Base-by-base conservation (phyloP, 805 yeast species). In the Candida adriatica region DNA sequence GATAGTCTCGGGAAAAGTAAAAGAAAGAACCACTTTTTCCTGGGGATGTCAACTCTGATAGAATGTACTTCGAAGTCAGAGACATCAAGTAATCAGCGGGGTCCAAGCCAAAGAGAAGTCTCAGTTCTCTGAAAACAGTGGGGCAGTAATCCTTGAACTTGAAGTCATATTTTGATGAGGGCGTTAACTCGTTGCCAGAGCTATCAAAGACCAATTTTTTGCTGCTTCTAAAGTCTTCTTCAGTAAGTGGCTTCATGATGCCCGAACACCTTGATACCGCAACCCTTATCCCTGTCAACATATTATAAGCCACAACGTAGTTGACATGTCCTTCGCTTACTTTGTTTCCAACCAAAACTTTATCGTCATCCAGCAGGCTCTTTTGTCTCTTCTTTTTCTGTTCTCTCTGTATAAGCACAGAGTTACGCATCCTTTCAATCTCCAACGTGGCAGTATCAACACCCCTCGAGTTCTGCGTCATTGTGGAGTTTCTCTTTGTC, bases 11-110 rank as follows among this genome's bases (percentile, higher is more conserved):
- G 6, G 96, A 86, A 56, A 83, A 94, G 62, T 92, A 92, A 53
- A 92, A 92, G 51, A 90, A 90, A 0, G 96, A 86, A 0, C 98
- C 98, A 49, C 94, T 81, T 56, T 92, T 92, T 4, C 98, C 98
- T 0, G 97, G 96, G 2, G 96, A 87, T 14, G 90, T 94, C 42
- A 87, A 64, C 58, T 90, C 96, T 17, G 92, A 81, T 23, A 92
- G 69, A 41, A 92, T 83, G 51, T 90, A 90, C 55, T 87, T 87
- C 14, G 96, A 90, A 0, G 97, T 90, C 43, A 92, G 67, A 1
- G 96, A 85, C 46, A 90, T 78, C 34, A 92, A 66, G 56, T 94
- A 92, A 56, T 94, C 98, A 1, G 96, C 97, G 3, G 95, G 95
- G 50, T 92, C 97, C 18, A 92, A 67, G 10, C 88, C 87, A 61